phyloP scores from a whole-genome alignment of 768 basidiomycete species.

The Podaxis mareebaensis region DNA sequence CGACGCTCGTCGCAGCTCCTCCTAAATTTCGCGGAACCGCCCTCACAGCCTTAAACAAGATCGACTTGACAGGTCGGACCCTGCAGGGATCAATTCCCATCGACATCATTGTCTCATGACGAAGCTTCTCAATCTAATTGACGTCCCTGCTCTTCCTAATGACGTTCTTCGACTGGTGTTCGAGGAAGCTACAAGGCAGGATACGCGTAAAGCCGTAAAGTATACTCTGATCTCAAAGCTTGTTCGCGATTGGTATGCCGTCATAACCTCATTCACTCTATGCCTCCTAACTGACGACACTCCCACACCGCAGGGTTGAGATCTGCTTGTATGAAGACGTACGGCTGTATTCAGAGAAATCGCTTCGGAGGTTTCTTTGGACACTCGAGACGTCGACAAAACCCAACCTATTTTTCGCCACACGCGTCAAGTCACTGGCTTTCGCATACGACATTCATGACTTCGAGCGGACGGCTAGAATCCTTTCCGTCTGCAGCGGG shows the following conservation, averaged over 20 bases:
- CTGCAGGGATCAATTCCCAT: constrained; percentile 6
- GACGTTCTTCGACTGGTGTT: constrained; percentile 39
- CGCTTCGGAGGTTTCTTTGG: constrained; percentile 35
- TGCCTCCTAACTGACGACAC: constrained; percentile 5
- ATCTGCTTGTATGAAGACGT: constrained; percentile 36
- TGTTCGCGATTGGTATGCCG: constrained; percentile 33
- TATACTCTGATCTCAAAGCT: constrained; percentile 32
- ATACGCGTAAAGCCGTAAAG: constrained; percentile 32
- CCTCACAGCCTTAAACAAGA: background rate
- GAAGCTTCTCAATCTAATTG: constrained; percentile 2
- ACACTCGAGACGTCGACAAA: constrained; percentile 38
- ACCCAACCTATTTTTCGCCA: constrained; percentile 33
- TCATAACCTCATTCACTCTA: background rate
- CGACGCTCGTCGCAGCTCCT: background rate
- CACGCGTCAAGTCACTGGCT: constrained; percentile 35
- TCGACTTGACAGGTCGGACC: constrained; percentile 1
- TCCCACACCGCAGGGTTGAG: constrained; percentile 32
- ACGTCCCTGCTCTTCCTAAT: constrained; percentile 26
- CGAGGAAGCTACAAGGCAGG: constrained; percentile 31
- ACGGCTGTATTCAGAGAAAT: constrained; percentile 31
- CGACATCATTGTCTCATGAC: constrained; percentile 8
- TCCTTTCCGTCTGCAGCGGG: constrained; percentile 35
- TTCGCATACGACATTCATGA: constrained; percentile 36
- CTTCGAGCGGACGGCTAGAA: constrained; percentile 27
- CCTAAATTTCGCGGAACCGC: background rate